Evolutionary conservation across 768 basidiomycete genomes (phyloP), one percentile per base, ranked within the genome.

Genomic region (Pleurotus platypus): DNA sequence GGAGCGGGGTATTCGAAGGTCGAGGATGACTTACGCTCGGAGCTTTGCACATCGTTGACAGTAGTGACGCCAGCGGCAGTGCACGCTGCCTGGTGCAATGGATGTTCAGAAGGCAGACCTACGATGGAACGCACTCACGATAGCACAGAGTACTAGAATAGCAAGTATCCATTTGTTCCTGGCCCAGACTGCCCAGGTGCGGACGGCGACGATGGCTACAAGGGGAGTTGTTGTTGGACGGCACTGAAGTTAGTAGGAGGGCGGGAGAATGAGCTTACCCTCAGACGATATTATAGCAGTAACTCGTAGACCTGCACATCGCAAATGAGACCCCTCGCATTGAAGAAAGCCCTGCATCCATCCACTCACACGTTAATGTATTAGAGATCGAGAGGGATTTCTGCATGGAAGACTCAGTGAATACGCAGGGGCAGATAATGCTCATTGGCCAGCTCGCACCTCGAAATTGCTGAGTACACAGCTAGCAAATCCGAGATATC

Each of bases 101-200:
- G 27, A 16, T 7, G 27, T 15, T 49, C 15, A 49, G 27, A 15
- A 27, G 49, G 26, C 30, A 35, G 49, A 1, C 37, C 15, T 2
- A 15, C 49, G 12, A 3, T 30, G 22, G n/a, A n/a, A 35, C 11
- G 51, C 18, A 22, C 51, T 16, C 15, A 53, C 51, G 11, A 53
- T 18, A 15, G 51, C 51, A 39, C 38, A 53, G 4, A 53, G 22
- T 4, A 26, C 39, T 20, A 53, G 51, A n/a, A 53, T 37, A 20
- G 37, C 38, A 8, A 53, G 16, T 20, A 53, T 53, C 51, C 51
- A 53, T 40, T 40, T 53, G 38, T 30, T 53, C 38, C 38, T 53
- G 18, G 37, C 38, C 51, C 51, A 53, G 13, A 53, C 51, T 39
- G 51, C 51, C 51, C 51, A 53, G 4, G 51, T 40, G 16, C 51